phyloP scores from a whole-genome alignment of 441 rosid species.

The Aleurites moluccanus region DNA sequence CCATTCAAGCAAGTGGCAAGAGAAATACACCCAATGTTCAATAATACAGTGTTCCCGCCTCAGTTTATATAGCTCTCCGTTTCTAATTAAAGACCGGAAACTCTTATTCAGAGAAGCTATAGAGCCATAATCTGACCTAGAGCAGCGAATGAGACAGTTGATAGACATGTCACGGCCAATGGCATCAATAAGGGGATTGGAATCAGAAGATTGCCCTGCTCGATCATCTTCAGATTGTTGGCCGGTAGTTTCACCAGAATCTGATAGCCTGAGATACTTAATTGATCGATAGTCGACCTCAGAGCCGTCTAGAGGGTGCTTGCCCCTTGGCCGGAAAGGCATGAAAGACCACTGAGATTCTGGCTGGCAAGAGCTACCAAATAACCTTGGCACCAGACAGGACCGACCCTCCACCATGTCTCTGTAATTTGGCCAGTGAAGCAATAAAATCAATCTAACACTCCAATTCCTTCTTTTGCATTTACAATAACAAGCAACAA shows the following conservation, averaged over 20 bases:
- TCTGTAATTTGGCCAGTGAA: slow-evolving; percentile 35
- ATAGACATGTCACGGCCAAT: slow-evolving; percentile 79
- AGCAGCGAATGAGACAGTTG: slow-evolving; percentile 67
- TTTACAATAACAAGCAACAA: slow-evolving; percentile 1
- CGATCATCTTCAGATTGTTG: slow-evolving; percentile 35
- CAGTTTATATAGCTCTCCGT: slow-evolving; percentile 67
- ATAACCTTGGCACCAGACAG: slow-evolving; percentile 61
- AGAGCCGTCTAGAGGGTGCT: slow-evolving; percentile 47
- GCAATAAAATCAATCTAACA: slow-evolving; percentile 18
- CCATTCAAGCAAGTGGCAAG: slow-evolving; percentile 85
- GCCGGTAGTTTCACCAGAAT: slow-evolving; percentile 21
- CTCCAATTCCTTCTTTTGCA: slow-evolving; percentile 18
- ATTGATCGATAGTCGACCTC: slow-evolving; percentile 33
- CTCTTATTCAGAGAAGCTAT: slow-evolving; percentile 67
- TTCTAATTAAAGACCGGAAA: slow-evolving; percentile 66
- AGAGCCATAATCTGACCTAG: slow-evolving; percentile 82
- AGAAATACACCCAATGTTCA: slow-evolving; percentile 97
- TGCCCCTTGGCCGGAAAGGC: slow-evolving; percentile 40
- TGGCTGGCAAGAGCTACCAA: slow-evolving; percentile 65
- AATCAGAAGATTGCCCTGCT: slow-evolving; percentile 56
- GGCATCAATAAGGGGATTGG: slow-evolving; percentile 62
- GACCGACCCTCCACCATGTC: slow-evolving; percentile 84
- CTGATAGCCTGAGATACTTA: slow-evolving; percentile 40
- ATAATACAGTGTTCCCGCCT: slow-evolving; percentile 53
- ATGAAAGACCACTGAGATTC: slow-evolving; percentile 69